phyloP scores from a whole-genome alignment of 2,329 filamentous ascomycete genomes.

The Hyphodiscus sp. region DNA sequence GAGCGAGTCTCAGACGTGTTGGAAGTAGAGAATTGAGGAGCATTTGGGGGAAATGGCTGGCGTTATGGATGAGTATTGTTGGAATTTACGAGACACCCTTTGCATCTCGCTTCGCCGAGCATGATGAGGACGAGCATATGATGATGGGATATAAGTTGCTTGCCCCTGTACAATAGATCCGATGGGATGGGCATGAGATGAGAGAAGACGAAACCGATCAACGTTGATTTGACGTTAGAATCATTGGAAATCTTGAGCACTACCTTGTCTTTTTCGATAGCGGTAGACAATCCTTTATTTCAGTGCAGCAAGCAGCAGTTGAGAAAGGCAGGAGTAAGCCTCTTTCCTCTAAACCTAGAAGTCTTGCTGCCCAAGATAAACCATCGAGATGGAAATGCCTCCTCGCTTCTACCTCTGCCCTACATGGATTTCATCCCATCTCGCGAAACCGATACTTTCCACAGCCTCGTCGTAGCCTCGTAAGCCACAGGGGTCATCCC shows the following conservation, averaged over 20 bases:
- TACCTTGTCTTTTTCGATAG: not conserved
- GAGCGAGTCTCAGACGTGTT: not conserved
- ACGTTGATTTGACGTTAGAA: not conserved
- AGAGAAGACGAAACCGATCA: not conserved
- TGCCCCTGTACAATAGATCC: not conserved
- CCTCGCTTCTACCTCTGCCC: too few species aligned
- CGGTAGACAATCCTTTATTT: too few species aligned
- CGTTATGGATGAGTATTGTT: conserved; percentile 21
- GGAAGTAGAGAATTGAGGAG: conserved; percentile 9
- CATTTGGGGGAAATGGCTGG: conserved; percentile 13
- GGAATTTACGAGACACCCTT: conserved; percentile 8
- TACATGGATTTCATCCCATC: too few species aligned
- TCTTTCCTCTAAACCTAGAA: not conserved
- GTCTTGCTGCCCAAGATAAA: too few species aligned
- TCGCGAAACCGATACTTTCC: too few species aligned
- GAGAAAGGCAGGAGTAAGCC: not conserved
- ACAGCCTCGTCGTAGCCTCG: not conserved
- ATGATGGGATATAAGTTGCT: not conserved
- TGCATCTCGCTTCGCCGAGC: not conserved
- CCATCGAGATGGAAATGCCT: too few species aligned
- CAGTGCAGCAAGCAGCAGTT: not conserved
- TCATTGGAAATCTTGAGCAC: not conserved
- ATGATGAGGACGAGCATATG: not conserved
- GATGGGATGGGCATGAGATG: not conserved
- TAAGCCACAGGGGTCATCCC: not conserved